Evolutionary conservation across 176 grass and related monocot genomes (phyloP).

Genomic region (Aegilops umbellulata): DNA sequence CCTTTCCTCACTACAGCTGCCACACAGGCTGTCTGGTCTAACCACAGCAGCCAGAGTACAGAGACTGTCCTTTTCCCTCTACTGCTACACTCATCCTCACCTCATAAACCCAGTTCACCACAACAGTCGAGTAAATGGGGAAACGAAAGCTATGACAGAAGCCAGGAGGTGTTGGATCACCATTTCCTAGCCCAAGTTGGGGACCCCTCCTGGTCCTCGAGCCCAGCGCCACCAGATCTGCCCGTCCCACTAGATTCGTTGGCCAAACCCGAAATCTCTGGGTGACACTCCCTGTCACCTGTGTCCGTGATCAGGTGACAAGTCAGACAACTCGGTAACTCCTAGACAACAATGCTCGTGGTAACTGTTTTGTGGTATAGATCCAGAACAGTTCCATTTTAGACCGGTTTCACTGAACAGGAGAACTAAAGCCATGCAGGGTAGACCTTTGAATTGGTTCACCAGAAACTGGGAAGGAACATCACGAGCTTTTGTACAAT

Average conservation of each 20-base stretch:
- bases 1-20: background rate
- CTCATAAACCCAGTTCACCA: background rate
- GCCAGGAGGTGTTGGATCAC: background rate
- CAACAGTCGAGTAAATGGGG: background rate
- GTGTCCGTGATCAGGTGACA: too few species aligned
- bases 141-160: background rate
- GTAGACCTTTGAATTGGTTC: background rate
- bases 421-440: background rate
- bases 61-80: too few species aligned
- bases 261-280: too few species aligned
- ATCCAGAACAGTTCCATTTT: background rate
- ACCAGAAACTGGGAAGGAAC: background rate
- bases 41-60: background rate
- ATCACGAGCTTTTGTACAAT: background rate
- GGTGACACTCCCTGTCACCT: too few species aligned
- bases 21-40: background rate
- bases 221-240: background rate
- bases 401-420: slow-evolving; percentile 13
- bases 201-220: background rate
- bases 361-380: too few species aligned
- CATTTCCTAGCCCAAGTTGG: background rate
- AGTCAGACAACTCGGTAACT: too few species aligned
- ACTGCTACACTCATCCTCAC: background rate
- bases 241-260: too few species aligned
- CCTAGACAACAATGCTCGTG: too few species aligned